Conservation (phyloP, 805 yeast species). For the Ogataea dorogensis region DNA sequence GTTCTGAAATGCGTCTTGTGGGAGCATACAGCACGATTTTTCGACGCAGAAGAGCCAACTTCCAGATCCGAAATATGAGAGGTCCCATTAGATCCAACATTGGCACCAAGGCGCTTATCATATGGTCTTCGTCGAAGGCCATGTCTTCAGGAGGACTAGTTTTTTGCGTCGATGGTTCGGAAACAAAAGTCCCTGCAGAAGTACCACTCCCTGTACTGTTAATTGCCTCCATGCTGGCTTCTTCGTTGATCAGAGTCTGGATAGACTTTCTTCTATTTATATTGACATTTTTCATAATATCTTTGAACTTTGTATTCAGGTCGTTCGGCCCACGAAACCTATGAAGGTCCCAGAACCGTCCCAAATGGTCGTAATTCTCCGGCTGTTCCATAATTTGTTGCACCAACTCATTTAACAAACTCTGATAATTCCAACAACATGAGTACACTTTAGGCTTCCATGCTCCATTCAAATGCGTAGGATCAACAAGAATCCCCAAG, state of each 20-base stretch:
- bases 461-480: conserved; percentile 25
- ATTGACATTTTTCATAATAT: conserved; percentile 24
- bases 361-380: conserved; percentile 22
- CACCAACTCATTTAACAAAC: conserved; percentile 34
- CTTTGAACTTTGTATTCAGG: conserved; percentile 22
- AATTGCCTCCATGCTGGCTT: conserved; percentile 16
- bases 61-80: conserved; percentile 61
- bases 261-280: conserved; percentile 22
- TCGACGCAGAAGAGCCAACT: conserved; percentile 56
- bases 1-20: conserved; percentile 34
- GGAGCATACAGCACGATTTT: conserved; percentile 46
- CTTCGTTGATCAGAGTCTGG: conserved; percentile 22
- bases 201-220: conserved; percentile 15
- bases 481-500: conserved; percentile 58
- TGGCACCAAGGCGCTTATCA: conserved; percentile 44
- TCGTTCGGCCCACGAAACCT: conserved; percentile 33
- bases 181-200: conserved; percentile 20
- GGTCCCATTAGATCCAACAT: conserved; percentile 61
- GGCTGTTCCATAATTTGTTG: conserved; percentile 27
- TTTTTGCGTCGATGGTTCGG: conserved; percentile 18
- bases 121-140: conserved; percentile 37
- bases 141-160: conserved; percentile 10
- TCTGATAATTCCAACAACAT: conserved; percentile 44
- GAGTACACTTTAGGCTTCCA: conserved; percentile 45
- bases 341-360: conserved; percentile 31